Evolutionary conservation across 441 rosid species (phyloP).

Genomic region (Pelargonium cotyledonis): DNA sequence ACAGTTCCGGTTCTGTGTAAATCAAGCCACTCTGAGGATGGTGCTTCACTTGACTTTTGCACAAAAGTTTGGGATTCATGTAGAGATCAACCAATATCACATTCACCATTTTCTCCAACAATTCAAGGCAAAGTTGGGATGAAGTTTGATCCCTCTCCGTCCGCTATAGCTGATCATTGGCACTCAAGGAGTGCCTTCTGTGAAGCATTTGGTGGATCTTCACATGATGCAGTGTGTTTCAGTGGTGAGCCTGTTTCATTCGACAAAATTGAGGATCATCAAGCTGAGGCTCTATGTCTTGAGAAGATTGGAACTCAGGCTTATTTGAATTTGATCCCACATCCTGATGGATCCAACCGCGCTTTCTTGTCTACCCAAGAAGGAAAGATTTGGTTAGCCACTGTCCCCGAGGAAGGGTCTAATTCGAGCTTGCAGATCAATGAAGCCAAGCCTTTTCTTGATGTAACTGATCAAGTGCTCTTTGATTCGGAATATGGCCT

Average conservation of each 20-base stretch:
- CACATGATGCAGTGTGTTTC: conserved; percentile 31
- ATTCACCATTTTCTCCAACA: conserved; percentile 37
- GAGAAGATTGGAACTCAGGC: neutral
- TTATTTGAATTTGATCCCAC: conserved; percentile 3
- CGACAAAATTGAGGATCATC: conserved; percentile 15
- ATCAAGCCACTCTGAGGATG: conserved; percentile 24
- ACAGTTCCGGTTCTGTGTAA: conserved; percentile 39
- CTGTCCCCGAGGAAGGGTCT: neutral
- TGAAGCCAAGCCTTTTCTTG: conserved; percentile 4
- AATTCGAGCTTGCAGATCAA: neutral
- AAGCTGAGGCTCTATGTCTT: neutral
- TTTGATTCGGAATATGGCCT: conserved; percentile 2
- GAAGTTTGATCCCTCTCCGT: conserved; percentile 9
- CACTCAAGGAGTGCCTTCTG: conserved; percentile 35
- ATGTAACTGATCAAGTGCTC: neutral
- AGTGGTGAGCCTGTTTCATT: conserved; percentile 33
- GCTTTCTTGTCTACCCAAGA: neutral
- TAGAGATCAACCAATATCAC: conserved; percentile 31
- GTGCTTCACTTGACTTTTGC: conserved; percentile 29
- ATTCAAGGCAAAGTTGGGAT: neutral
- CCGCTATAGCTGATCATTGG: conserved; percentile 31
- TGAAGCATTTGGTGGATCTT: conserved; percentile 36
- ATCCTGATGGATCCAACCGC: neutral
- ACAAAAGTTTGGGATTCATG: conserved; percentile 38
- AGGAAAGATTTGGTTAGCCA: conserved; percentile 2